Conservation (phyloP, 345 rosid species). For the Excoecaria agallocha region DNA sequence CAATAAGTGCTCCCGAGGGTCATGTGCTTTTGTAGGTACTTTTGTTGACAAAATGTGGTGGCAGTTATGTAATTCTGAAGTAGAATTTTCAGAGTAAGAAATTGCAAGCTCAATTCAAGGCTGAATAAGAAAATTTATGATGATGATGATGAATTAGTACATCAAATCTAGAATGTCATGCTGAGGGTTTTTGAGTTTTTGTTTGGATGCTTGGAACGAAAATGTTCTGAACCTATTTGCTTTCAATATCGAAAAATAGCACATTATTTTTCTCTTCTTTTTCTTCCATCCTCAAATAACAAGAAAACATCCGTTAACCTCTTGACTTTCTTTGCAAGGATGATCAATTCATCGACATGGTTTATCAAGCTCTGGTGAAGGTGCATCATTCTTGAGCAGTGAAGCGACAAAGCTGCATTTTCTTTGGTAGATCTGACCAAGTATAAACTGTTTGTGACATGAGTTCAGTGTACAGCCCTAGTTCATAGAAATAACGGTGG, state of each 20-base stretch:
- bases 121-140: not conserved
- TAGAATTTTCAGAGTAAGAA: not conserved
- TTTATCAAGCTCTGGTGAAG: constrained; percentile 52
- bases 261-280: not conserved
- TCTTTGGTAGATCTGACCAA: constrained; percentile 10
- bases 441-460: constrained; percentile 23
- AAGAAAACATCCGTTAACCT: not conserved
- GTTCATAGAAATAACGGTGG: constrained; percentile 15
- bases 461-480: constrained; percentile 33
- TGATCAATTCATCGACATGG: constrained; percentile 62
- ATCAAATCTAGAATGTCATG: not conserved
- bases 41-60: not conserved
- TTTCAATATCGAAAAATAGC: not conserved
- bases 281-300: not conserved
- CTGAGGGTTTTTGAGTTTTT: constrained; percentile 1
- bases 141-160: not conserved
- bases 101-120: not conserved
- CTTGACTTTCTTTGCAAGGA: constrained; percentile 39
- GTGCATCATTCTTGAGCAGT: constrained; percentile 44
- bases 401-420: constrained; percentile 3
- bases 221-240: not conserved
- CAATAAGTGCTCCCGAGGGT: no score
- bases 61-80: not conserved
- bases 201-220: not conserved
- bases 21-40: no score